These are phyloP conservation scores for Linnemannia zychae DNA, from an alignment of 192 early-diverging fungal genomes.

Conservation along the genomic window DNA sequence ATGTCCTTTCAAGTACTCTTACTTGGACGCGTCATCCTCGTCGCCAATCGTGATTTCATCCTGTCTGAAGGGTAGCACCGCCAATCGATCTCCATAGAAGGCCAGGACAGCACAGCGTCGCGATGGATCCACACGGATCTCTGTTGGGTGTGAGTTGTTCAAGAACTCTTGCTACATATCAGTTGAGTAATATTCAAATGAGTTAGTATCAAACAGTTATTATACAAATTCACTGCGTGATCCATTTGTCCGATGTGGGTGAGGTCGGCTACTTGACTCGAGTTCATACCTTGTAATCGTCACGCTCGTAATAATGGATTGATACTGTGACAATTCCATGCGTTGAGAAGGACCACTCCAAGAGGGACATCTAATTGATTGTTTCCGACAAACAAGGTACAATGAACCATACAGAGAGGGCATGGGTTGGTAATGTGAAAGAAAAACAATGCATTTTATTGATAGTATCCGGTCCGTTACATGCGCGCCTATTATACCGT, in stretches of 20 bases:
- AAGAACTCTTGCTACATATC: constrained; percentile 73
- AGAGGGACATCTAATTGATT: constrained; percentile 85
- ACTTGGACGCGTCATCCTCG: constrained; percentile 72
- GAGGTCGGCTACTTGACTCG: not conserved
- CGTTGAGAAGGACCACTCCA: constrained; percentile 84
- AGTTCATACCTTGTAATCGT: constrained; percentile 78
- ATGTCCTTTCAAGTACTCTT: constrained; percentile 3
- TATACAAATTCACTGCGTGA: not conserved
- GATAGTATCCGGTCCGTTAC: not conserved
- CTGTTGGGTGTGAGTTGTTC: constrained; percentile 72
- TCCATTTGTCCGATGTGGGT: not conserved
- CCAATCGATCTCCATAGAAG: constrained; percentile 91
- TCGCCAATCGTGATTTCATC: constrained; percentile 68
- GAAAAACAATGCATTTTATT: constrained; percentile 30
- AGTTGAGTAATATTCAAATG: not conserved
- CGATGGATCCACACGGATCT: constrained; percentile 84
- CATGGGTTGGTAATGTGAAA: constrained; percentile 18
- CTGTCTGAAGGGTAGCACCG: constrained; percentile 89
- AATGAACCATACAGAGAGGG: constrained; percentile 12
- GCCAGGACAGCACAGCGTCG: constrained; percentile 89
- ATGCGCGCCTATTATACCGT: not conserved
- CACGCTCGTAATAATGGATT: constrained; percentile 97
- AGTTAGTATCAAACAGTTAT: not conserved
- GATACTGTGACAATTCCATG: constrained; percentile 91
- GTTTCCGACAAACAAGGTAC: constrained; percentile 15